Evolutionary conservation across 2,329 filamentous ascomycete species (phyloP).

Genomic region (Ophiostoma populinum): DNA sequence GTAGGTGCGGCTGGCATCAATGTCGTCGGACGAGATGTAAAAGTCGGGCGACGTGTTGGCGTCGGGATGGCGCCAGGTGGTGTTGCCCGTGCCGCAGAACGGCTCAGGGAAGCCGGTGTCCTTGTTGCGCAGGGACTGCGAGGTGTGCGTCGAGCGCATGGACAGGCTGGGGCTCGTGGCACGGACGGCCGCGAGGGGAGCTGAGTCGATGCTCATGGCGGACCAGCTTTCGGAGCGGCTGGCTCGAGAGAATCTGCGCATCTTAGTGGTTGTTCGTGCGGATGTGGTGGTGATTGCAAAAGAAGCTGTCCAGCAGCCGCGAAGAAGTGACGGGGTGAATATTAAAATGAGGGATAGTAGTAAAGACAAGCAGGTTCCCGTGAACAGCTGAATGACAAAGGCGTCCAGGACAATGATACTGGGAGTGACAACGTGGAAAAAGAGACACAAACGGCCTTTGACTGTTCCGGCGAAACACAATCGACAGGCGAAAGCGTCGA

Average conservation of each 20-base stretch:
- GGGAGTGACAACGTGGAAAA: too few species aligned
- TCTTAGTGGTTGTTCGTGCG: conserved; percentile 5
- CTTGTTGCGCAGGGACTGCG: conserved; percentile 2
- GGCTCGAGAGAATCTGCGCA: conserved; percentile 8
- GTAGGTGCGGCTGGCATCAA: conserved; percentile 25
- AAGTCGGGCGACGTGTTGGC: conserved; percentile 40
- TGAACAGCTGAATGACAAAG: too few species aligned
- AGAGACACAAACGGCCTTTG: too few species aligned
- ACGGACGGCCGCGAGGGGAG: conserved; percentile 3
- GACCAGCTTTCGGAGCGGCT: conserved; percentile 12
- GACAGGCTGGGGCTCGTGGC: conserved; percentile 5
- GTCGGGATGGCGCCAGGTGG: conserved; percentile 43
- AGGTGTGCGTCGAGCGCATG: background rate
- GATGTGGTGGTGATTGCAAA: background rate
- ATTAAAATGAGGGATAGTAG: too few species aligned
- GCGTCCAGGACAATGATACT: too few species aligned
- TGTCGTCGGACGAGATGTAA: conserved; percentile 36
- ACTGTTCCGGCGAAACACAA: too few species aligned
- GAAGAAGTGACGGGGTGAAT: background rate
- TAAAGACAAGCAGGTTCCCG: too few species aligned
- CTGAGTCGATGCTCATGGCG: conserved; percentile 6
- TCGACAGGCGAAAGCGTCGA: too few species aligned
- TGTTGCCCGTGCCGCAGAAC: conserved; percentile 34
- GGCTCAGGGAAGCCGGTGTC: conserved; percentile 36
- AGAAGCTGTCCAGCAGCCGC: background rate